A percentile compares a stretch with the other conserved stretches of the same genome.
Conservation (phyloP, 352 stramenopile genomes). For the Peronospora farinosa region DNA sequence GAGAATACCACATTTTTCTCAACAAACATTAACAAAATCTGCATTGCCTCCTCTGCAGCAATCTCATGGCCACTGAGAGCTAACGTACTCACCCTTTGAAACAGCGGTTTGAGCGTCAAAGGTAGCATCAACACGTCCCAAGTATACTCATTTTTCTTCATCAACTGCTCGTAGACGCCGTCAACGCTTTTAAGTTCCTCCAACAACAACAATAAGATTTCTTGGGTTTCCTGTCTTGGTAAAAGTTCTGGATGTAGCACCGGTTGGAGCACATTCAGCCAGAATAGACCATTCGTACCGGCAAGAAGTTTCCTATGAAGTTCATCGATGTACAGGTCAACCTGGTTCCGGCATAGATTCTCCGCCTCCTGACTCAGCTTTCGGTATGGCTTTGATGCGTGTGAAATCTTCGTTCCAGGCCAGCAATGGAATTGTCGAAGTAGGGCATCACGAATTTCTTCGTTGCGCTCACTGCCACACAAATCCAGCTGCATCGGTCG, state of each 20-base stretch:
- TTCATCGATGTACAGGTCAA: constrained; percentile 23
- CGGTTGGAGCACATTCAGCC: constrained; percentile 22
- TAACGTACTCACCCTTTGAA: constrained; percentile 22
- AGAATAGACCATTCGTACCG: constrained; percentile 22
- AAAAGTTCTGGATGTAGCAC: constrained; percentile 5
- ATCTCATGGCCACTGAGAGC: constrained; percentile 7
- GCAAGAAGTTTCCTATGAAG: constrained; percentile 16
- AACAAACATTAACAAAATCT: constrained; percentile 15
- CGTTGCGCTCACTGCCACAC: constrained; percentile 5
- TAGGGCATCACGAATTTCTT: constrained; percentile 22
- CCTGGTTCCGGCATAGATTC: constrained; percentile 19
- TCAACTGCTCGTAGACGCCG: constrained; percentile 18
- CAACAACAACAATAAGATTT: constrained; percentile 15
- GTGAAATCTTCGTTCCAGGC: constrained; percentile 17
- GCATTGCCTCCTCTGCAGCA: constrained; percentile 16
- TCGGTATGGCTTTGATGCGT: constrained; percentile 4
- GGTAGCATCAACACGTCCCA: constrained; percentile 24
- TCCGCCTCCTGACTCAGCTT: constrained; percentile 5
- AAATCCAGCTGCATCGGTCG: constrained; percentile 21
- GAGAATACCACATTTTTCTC: constrained; percentile 8
- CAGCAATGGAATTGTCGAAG: constrained; percentile 28
- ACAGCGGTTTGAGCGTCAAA: constrained; percentile 24
- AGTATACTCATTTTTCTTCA: constrained; percentile 7
- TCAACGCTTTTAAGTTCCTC: constrained; percentile 22
- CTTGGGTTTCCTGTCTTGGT: constrained; percentile 15